A percentile compares a stretch with the other conserved stretches of the same genome.
Evolutionary conservation across 768 basidiomycete genomes (phyloP).

Genomic region (Boletus rubroflammeus): DNA sequence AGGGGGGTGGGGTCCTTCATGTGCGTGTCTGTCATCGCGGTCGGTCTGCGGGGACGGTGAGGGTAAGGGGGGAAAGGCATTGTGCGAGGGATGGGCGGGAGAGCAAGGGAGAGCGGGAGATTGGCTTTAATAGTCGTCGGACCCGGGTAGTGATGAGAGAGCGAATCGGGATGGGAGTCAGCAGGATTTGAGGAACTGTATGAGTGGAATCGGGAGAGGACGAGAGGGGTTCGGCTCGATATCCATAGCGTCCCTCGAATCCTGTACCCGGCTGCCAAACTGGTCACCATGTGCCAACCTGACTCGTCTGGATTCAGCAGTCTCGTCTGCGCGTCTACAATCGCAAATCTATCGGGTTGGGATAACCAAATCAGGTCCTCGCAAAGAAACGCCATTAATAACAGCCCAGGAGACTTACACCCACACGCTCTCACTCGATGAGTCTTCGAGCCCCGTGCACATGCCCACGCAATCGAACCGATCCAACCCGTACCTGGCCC

Average conservation of each 20-base stretch:
- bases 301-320: slow-evolving; percentile 42
- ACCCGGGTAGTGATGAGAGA: slow-evolving; percentile 27
- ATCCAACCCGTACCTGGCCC: slow-evolving; percentile 9
- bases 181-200: slow-evolving; percentile 22
- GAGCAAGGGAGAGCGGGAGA: slow-evolving; percentile 17
- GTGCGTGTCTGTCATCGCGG: slow-evolving; percentile 19
- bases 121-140: slow-evolving; percentile 38
- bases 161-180: slow-evolving; percentile 31
- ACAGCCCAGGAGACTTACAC: slow-evolving; percentile 4
- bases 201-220: slow-evolving; percentile 29
- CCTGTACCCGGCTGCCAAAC: slow-evolving; percentile 33
- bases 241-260: slow-evolving; percentile 31
- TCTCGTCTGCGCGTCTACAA: slow-evolving; percentile 16
- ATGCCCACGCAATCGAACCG: slow-evolving; percentile 8
- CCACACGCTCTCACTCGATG: not conserved
- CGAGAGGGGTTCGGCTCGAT: slow-evolving; percentile 44
- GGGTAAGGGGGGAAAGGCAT: slow-evolving; percentile 44
- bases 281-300: slow-evolving; percentile 36
- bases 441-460: not conserved
- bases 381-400: slow-evolving; percentile 22
- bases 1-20: slow-evolving; percentile 25
- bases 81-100: slow-evolving; percentile 26
- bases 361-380: slow-evolving; percentile 16
- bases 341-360: slow-evolving; percentile 21
- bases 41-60: slow-evolving; percentile 32